Base-by-base conservation (phyloP, 2,329 filamentous ascomycete genomes). In the Dactylellina haptotyla region DNA sequence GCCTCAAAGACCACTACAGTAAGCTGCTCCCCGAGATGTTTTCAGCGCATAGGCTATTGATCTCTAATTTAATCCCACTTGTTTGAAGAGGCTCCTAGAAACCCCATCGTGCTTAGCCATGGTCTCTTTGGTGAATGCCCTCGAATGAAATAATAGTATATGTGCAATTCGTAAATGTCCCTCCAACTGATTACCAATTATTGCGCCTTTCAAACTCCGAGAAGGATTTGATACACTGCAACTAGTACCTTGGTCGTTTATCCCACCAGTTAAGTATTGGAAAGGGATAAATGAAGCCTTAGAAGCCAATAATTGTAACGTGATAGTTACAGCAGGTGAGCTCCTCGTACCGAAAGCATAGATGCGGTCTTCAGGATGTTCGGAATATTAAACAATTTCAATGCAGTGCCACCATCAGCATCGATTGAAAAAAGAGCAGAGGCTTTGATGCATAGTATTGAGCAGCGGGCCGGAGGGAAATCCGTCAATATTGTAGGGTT, bases 91-190 rank as follows among this genome's bases (percentile, higher is more conserved):
- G 84, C 85, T 2, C 87, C 87, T 1, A 86, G 85, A 76, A 78
- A 88, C 75, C 87, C 87, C 46, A 85, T 90, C 62, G 87, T 89
- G 61, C 85, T 90, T 32, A 87, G 87, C 58, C 88, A 89, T 77
- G 88, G 88, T 64, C 82, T 90, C 53, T 81, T 89, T 57, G 88
- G 88, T 90, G 89, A n/a, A 3, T 12, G 12, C 12, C 37, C 18
- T 16, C 9, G 4, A 25, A 23, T 20, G 18, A 12, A 25, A 23
- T 30, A 84, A 1, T 79, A 78, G 16, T 82, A 82, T 76, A 80
- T 89, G 1, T 23, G 16, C 18, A 1, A n/a, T 34, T 4, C 2
- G n/a, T n/a, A n/a, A n/a, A n/a, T 6, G 37, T 4, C 12, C 37
- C 18, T 16, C 9, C 9, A 25, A 23, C 41, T 46, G n/a, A 25